These are phyloP conservation scores for Graphilbum sp. DNA, from an alignment of 2,329 filamentous ascomycete species.

Conservation along the genomic window DNA sequence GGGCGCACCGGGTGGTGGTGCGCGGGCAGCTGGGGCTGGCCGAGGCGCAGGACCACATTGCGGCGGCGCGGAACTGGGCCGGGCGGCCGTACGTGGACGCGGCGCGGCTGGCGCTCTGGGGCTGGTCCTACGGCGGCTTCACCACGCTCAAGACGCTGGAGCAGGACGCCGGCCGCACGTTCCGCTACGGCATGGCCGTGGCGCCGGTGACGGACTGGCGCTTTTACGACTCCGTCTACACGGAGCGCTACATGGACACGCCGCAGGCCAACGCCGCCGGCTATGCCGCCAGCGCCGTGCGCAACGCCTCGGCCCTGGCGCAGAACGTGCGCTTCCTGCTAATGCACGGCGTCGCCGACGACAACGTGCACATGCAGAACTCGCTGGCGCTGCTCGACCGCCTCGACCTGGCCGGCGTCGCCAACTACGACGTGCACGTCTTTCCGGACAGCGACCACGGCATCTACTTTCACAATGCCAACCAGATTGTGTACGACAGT, in stretches of 20 bases:
- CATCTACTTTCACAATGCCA: constrained; percentile 89
- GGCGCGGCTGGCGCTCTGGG: constrained; percentile 81
- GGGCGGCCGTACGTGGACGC: constrained; percentile 69
- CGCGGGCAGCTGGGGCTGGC: constrained; percentile 71
- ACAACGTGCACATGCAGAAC: constrained; percentile 97
- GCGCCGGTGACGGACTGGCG: constrained; percentile 98
- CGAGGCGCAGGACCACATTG: constrained; percentile 84
- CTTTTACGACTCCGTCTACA: constrained; percentile 89
- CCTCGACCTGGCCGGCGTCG: constrained; percentile 61
- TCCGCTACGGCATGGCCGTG: constrained; percentile 94
- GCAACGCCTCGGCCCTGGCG: constrained; percentile 54
- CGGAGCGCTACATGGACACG: constrained; percentile 93
- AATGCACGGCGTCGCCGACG: constrained; percentile 93
- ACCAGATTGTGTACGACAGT: constrained; percentile 86
- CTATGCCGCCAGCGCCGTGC: constrained; percentile 61
- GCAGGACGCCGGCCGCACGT: constrained; percentile 73
- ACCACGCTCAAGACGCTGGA: constrained; percentile 91
- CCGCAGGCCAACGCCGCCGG: constrained; percentile 67
- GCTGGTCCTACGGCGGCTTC: constrained; percentile 96
- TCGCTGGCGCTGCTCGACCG: constrained; percentile 75
- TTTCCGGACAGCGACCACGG: constrained; percentile 94
- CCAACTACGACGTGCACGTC: constrained; percentile 93
- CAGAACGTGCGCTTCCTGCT: constrained; percentile 75
- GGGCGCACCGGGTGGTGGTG: constrained; percentile 65
- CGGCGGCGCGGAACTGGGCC: constrained; percentile 71